These are phyloP conservation scores for Pleurozium schreberi DNA, from an alignment of 225 moss, liverwort and hornwort genomes.

Conservation along the genomic window DNA sequence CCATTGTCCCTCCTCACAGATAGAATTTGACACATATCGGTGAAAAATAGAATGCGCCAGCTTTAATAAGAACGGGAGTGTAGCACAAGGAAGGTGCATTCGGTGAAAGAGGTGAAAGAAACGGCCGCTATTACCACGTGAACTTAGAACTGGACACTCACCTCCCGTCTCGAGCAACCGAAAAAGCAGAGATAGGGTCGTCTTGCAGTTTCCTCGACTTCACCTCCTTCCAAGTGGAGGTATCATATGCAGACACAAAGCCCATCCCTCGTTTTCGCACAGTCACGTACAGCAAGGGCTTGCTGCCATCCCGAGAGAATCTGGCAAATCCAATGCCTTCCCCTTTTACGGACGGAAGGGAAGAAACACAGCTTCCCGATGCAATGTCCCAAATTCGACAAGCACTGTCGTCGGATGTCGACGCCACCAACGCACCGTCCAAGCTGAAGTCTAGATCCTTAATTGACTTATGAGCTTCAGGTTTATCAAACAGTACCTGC, in stretches of 20 bases:
- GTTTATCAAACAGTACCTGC: slow-evolving; percentile 46
- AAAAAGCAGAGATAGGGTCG: slow-evolving; percentile 64
- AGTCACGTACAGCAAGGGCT: slow-evolving; percentile 45
- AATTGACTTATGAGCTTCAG: slow-evolving; percentile 59
- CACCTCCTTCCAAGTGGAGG: slow-evolving; percentile 47
- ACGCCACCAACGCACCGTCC: slow-evolving; percentile 66
- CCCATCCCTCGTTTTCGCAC: slow-evolving; percentile 55
- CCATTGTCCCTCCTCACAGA: not conserved
- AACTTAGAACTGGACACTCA: not conserved
- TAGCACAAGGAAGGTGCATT: not conserved
- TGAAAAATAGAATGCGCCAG: not conserved
- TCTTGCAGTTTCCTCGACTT: slow-evolving; percentile 46
- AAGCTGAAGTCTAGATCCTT: slow-evolving; percentile 88
- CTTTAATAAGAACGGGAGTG: not conserved
- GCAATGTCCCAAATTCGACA: slow-evolving; percentile 74
- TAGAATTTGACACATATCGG: not conserved
- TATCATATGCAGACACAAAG: slow-evolving; percentile 51
- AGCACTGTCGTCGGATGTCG: slow-evolving; percentile 60
- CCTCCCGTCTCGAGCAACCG: slow-evolving; percentile 58
- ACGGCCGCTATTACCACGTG: too few species aligned
- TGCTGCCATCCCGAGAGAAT: slow-evolving; percentile 70
- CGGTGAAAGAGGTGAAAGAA: not conserved
- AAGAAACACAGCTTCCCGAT: slow-evolving; percentile 34
- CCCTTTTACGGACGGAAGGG: slow-evolving; percentile 20
- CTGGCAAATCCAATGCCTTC: slow-evolving; percentile 64